phyloP scores from a whole-genome alignment of 257 asterid genomes.

The Apocynum venetum region DNA sequence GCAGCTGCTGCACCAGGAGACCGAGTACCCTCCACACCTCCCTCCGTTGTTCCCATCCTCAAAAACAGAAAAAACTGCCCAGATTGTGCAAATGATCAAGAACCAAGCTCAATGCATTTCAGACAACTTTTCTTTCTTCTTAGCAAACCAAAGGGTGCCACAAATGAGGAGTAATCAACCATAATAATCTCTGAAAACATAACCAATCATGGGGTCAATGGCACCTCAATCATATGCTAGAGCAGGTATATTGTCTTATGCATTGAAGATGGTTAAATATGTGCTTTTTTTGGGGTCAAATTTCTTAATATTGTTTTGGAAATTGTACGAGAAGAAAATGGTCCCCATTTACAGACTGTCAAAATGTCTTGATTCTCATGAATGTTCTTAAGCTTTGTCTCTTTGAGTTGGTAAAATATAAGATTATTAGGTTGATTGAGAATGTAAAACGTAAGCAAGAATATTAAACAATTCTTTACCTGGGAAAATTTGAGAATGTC shows the following conservation, averaged over 20 bases:
- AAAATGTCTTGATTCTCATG: slow-evolving; percentile 60
- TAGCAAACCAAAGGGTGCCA: slow-evolving; percentile 32
- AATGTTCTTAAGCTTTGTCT: slow-evolving; percentile 30
- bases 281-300: slow-evolving; percentile 4
- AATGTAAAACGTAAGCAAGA: slow-evolving; percentile 1
- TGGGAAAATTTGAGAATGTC: slow-evolving; percentile 26
- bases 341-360: slow-evolving; percentile 93
- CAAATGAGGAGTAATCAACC: slow-evolving; percentile 42
- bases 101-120: slow-evolving; percentile 11
- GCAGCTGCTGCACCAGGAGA: slow-evolving; percentile 10
- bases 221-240: slow-evolving; percentile 36
- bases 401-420: slow-evolving; percentile 30
- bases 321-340: slow-evolving; percentile 26
- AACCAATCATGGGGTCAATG: slow-evolving; percentile 48
- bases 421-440: slow-evolving; percentile 46
- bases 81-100: background rate
- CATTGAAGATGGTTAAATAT: slow-evolving; percentile 33
- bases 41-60: slow-evolving; percentile 30
- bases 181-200: slow-evolving; percentile 34
- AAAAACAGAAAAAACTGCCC: background rate
- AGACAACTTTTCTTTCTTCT: slow-evolving; percentile 8
- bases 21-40: slow-evolving; percentile 18
- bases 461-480: slow-evolving; percentile 12
- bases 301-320: slow-evolving; percentile 2
- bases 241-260: slow-evolving; percentile 48